phyloP scores from a whole-genome alignment of 345 rosid genomes.

The Syzygium jambos region DNA sequence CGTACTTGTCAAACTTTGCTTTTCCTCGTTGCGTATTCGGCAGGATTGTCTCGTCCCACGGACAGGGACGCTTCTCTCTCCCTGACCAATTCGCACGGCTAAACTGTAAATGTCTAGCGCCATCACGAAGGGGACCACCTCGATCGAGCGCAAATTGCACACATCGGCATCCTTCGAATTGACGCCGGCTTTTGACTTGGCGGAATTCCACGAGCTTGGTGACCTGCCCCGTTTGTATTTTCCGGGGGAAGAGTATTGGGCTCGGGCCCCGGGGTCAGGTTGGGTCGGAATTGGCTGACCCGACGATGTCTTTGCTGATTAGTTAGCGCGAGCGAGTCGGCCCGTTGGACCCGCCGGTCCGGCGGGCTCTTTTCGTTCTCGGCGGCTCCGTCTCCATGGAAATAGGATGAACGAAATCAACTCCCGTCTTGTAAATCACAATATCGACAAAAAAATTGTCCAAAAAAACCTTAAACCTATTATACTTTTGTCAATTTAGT shows the following conservation, averaged over 20 bases:
- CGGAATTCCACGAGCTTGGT: neutral
- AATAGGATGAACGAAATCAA: neutral
- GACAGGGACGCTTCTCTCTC: neutral
- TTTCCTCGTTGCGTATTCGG: neutral
- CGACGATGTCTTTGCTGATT: neutral
- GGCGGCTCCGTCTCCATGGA: neutral
- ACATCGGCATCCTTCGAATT: neutral
- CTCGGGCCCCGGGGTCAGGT: too few relatives aligned
- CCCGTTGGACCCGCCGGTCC: neutral
- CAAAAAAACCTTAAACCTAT: neutral
- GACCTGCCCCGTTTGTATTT: neutral
- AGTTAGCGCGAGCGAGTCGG: neutral
- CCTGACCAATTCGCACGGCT: neutral
- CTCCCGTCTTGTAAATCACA: neutral
- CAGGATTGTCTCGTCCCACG: neutral
- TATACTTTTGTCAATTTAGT: neutral
- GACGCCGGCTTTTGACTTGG: neutral
- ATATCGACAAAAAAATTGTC: neutral
- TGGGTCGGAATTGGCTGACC: neutral
- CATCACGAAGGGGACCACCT: neutral
- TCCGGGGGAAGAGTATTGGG: neutral
- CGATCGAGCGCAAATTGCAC: neutral
- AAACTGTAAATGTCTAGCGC: neutral
- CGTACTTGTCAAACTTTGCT: neutral
- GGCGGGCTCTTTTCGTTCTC: neutral